Base-by-base conservation (phyloP, 2,329 filamentous ascomycete species). In the Fusarium circinatum region DNA sequence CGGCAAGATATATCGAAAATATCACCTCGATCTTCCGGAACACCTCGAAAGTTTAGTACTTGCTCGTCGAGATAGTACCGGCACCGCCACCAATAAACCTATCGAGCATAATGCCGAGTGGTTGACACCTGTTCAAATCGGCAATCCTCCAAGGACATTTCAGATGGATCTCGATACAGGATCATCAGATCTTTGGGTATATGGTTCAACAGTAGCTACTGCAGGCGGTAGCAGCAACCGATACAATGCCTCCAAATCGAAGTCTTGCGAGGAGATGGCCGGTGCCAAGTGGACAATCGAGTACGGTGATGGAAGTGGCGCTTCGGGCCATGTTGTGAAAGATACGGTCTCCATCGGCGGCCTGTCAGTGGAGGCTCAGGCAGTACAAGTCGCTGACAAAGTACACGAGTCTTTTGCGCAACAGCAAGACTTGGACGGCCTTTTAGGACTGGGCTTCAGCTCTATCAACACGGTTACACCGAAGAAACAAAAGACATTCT, bases 101-200 rank as follows among this genome's bases (percentile, higher is more conserved):
- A 69, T 79, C 58, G 56, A 78, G 6, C 68, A 77, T 52, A 82
- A 84, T 48, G 64, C 74, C 36, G 83, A 84, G 72, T 85, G 83
- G 72, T 70, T 85, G 38, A 80, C 80, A 4, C 82, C 83, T 8
- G 83, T 85, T 12, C 77, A 81, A 41, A 83, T 86, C 28, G 84
- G 84, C 15, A 83, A 82, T 10, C 84, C 84, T 7, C 78, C 83
- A 15, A 82, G 84, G 71, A 84, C 81, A 2, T 78, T 86, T 38
- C 81, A 82, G 36, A 77, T 86, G 54, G 82, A 85, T 68, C 83
- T 86, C 47, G 85, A 86, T 55, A 86, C 85, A 0, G 85, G 85
- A 0, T 86, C 84, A 2, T 84, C 84, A 8, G 85, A 87, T 58
- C 78, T 86, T 24, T 86, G 85, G 85, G 85, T 87, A 3, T 86